Conservation (phyloP, 2,329 filamentous ascomycete species). For the Fusarium veterinarium region DNA sequence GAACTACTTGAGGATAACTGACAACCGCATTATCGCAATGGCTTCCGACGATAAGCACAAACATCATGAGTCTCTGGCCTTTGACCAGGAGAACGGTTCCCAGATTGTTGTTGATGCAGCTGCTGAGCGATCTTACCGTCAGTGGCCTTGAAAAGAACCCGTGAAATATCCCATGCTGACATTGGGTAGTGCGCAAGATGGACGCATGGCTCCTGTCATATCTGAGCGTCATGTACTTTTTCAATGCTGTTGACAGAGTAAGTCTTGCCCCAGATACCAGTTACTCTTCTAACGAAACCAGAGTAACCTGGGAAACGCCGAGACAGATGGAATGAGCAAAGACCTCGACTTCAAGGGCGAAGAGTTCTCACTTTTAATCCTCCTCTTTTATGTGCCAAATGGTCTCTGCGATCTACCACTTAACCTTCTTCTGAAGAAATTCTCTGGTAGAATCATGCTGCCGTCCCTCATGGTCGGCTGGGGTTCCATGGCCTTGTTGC, state of each 20-base stretch:
- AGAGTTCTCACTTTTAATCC: constrained; percentile 57
- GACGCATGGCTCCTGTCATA: constrained; percentile 8
- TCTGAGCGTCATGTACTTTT: constrained; percentile 6
- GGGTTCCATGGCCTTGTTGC: constrained; percentile 57
- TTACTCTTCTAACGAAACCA: not conserved
- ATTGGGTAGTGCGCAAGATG: not conserved
- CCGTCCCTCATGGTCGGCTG: constrained; percentile 56
- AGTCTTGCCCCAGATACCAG: not conserved
- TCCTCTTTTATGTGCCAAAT: constrained; percentile 64
- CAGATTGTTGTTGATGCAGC: not conserved
- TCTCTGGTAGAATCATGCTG: constrained; percentile 50
- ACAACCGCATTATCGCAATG: not conserved
- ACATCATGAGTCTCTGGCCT: not conserved
- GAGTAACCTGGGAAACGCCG: constrained; percentile 62
- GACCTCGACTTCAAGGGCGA: constrained; percentile 57
- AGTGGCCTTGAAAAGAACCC: not conserved
- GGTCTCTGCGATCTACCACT: constrained; percentile 3
- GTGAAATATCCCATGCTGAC: not conserved
- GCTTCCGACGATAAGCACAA: not conserved
- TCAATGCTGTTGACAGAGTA: constrained; percentile 8
- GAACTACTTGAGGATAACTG: accelerated
- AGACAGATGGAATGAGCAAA: constrained; percentile 56
- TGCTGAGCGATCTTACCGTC: not conserved
- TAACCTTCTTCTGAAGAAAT: constrained; percentile 51
- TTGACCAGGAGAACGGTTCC: not conserved